phyloP scores from a whole-genome alignment of 768 basidiomycete genomes.

The Boletus eberwhitei region DNA sequence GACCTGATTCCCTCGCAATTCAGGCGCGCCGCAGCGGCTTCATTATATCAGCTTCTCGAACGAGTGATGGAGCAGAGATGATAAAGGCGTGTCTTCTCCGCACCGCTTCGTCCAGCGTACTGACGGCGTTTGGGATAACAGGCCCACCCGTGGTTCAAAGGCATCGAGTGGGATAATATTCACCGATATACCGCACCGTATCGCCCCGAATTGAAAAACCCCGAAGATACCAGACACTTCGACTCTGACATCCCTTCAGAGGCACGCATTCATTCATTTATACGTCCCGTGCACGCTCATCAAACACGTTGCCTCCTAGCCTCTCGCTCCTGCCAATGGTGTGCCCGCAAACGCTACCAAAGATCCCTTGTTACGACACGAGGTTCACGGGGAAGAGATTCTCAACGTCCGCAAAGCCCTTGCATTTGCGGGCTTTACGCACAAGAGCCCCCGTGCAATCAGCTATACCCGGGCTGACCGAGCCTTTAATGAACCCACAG shows the following conservation, averaged over 20 bases:
- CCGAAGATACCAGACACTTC: slow-evolving; percentile 92
- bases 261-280: slow-evolving; percentile 47
- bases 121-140: slow-evolving; percentile 32
- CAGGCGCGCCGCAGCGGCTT: slow-evolving; percentile 76
- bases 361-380: slow-evolving; percentile 85
- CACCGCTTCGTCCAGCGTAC: slow-evolving; percentile 11
- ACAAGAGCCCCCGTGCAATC: slow-evolving; percentile 81
- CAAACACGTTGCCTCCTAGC: slow-evolving; percentile 48
- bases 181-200: slow-evolving; percentile 85
- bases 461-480: slow-evolving; percentile 73
- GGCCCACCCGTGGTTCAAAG: slow-evolving; percentile 88
- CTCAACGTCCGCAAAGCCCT: slow-evolving; percentile 88
- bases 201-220: slow-evolving; percentile 74
- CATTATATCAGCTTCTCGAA: slow-evolving; percentile 47
- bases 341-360: slow-evolving; percentile 79
- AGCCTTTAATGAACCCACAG: slow-evolving; percentile 58
- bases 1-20: slow-evolving; percentile 75
- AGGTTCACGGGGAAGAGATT: slow-evolving; percentile 80
- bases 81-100: slow-evolving; percentile 64
- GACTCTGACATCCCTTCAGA: slow-evolving; percentile 92
- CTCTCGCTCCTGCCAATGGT: slow-evolving; percentile 85
- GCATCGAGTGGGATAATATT: slow-evolving; percentile 86
- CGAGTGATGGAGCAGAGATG: slow-evolving; percentile 80
- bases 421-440: slow-evolving; percentile 89
- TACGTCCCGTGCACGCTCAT: slow-evolving; percentile 23